Base-by-base conservation (phyloP, 352 stramenopile genomes). In the Thraustotheca clavata region DNA sequence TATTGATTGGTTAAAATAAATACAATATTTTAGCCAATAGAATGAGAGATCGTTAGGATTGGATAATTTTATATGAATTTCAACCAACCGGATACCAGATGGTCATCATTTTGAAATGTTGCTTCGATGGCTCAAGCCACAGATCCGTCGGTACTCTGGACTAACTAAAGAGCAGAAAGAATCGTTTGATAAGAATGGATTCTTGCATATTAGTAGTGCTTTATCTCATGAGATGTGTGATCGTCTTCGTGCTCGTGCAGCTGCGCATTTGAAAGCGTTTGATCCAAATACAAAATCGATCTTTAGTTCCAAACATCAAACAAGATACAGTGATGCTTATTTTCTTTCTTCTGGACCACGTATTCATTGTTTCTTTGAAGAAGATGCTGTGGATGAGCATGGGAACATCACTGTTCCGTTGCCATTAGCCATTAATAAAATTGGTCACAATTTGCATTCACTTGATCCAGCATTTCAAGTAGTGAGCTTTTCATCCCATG, bases 311-410 rank as follows among this genome's bases (percentile, higher is more conserved):
- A 88, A 88, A 69, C 76, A 93, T 38, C 82, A 91, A 65, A 79
- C 81, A 57, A 81, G 82, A 20, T 89, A 89, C 70, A 91, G 86
- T 57, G 86, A 95, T 54, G 78, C 92, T 69, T 98, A 98, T 69
- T 98, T 98, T 76, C 77, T 98, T 36, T 80, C 93, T 41, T 96
- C 81, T 40, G 89, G 89, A 9, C 79, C 94, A 61, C 82, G 88
- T 57, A 89, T 98, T 66, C 88, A 91, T 66, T 98, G 90, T 72
- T 98, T 98, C 79, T 96, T 94, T 32, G 95, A 98, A 76, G 74
- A 73, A n/a, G 73, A 75, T 49, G 81, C 79, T 8, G 52, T 90
- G 14, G 67, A 77, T 24, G 34, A 75, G 49, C 57, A 69, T 14
- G 71, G 48, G 36, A 57, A 68, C 32, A 52, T 67, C 3, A 62